These are phyloP conservation scores for Mrakia blollopis DNA, from an alignment of 768 basidiomycete species.

Conservation along the genomic window DNA sequence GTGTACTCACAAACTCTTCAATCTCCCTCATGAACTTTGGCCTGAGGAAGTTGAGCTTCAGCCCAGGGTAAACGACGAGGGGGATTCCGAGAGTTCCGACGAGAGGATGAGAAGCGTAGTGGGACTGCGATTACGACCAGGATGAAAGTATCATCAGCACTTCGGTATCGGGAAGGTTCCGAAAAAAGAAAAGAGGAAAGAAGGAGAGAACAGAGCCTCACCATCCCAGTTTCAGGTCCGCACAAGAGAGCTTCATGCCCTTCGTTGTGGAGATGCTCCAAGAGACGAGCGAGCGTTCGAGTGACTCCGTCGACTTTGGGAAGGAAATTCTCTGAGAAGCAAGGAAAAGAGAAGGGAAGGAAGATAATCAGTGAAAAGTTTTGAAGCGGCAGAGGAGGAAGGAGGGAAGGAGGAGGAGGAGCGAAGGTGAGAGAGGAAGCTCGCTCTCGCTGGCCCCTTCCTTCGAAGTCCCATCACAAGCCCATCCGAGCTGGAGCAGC, in stretches of 20 bases:
- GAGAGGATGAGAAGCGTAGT: conserved; percentile 48
- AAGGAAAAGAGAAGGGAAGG: not conserved
- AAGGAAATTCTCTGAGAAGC: conserved; percentile 30
- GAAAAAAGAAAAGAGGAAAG: not conserved
- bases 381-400: not conserved
- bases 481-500: too few species aligned
- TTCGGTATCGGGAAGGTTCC: not conserved
- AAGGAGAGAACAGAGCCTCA: conserved; percentile 26
- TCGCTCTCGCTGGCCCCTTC: not conserved
- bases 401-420: not conserved
- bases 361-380: not conserved
- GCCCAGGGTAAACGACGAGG: conserved; percentile 47
- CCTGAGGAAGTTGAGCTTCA: conserved; percentile 49
- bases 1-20: conserved; percentile 42
- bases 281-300: conserved; percentile 47
- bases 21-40: conserved; percentile 46
- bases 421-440: too few species aligned
- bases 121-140: conserved; percentile 28
- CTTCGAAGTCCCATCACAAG: too few species aligned
- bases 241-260: conserved; percentile 50
- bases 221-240: conserved; percentile 47
- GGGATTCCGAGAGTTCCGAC: conserved; percentile 48
- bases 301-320: conserved; percentile 49
- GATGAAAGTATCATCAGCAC: not conserved
- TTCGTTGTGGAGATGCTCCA: conserved; percentile 47